Evolutionary conservation across 2,329 filamentous ascomycete species (phyloP), one percentile per base, ranked within the genome.

Genomic region (Laburnicola sp.): DNA sequence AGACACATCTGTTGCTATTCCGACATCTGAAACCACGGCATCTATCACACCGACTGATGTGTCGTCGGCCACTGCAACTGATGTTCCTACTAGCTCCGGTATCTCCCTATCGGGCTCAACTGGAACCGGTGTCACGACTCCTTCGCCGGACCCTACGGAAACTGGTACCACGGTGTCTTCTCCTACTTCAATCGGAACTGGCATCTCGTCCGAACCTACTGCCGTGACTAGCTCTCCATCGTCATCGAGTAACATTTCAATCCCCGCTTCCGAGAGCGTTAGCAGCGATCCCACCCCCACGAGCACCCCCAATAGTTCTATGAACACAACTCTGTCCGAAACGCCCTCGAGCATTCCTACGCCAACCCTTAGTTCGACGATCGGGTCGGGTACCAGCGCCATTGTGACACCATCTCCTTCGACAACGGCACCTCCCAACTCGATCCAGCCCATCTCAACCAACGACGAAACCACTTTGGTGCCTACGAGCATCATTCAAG

Each of bases 401-500:
- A 5, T 58, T 56, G 23, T 45, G 10, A 58, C 49, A 16, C 54
- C 65, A 10, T 57, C 59, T 2, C 60, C 64, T 6, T 57, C 59
- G 49, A 62, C 51, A 32, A 53, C 65, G 21, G 63, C 65, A 4
- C 63, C 71, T 3, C 64, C 67, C 6, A 63, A 70, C 3, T 76
- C 76, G n/a, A 74, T 80, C n/a, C 51, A 63, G 8, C 71, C 78
- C 1, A 81, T 74, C 8, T 78, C 74, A 11, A 77, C 75, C 7
- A 72, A 81, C 58, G 72, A 71, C 22, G 71, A 70, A 5, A 80
- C 75, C 26, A 67, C 63, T 34, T 67, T 74, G 48, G 80, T 87
- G 23, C 83, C 84, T 0, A 81, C 84, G 0, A 86, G 83, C 21
- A 84, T 89, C 44, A 74, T 86, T 10, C 78, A 83, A 36, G 82